A percentile compares a stretch with the other conserved stretches of the same genome.
Evolutionary conservation across 2,329 filamentous ascomycete genomes (phyloP).

Genomic region (Coniochaeta sp.): DNA sequence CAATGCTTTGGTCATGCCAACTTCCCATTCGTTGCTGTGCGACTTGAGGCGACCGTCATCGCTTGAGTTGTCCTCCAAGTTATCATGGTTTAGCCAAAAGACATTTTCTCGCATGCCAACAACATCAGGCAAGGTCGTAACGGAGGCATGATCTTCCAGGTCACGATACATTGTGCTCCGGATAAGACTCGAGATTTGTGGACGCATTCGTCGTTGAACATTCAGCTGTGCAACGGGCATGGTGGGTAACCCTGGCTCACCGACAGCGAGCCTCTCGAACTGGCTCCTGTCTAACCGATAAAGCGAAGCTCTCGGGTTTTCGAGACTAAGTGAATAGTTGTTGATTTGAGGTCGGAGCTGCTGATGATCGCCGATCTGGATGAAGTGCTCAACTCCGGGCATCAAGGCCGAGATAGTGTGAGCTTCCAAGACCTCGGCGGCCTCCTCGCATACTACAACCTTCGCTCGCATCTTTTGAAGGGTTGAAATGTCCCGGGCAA

Average conservation of each 20-base stretch:
- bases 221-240: slow-evolving; percentile 27
- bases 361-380: slow-evolving; percentile 57
- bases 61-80: slow-evolving; percentile 32
- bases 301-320: slow-evolving; percentile 31
- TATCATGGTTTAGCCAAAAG: slow-evolving; percentile 56
- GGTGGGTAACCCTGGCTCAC: too few species aligned
- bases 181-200: slow-evolving; percentile 52
- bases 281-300: slow-evolving; percentile 51
- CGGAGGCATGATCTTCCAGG: slow-evolving; percentile 40
- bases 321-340: slow-evolving; percentile 37
- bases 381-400: slow-evolving; percentile 51
- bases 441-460: slow-evolving; percentile 60
- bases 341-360: slow-evolving; percentile 54
- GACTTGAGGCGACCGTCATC: slow-evolving; percentile 33
- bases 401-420: slow-evolving; percentile 54
- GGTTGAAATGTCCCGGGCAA: slow-evolving; percentile 42
- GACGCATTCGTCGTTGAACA: slow-evolving; percentile 59
- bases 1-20: slow-evolving; percentile 54
- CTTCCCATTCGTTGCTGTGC: slow-evolving; percentile 50
- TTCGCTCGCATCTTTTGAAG: slow-evolving; percentile 43
- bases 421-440: slow-evolving; percentile 59
- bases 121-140: slow-evolving; percentile 36
- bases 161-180: slow-evolving; percentile 48
- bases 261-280: slow-evolving; percentile 45
- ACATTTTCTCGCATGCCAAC: slow-evolving; percentile 44